A percentile compares a stretch with the other conserved stretches of the same genome.
These are phyloP conservation scores for Meyerozyma carpophila DNA, from an alignment of 1,139 yeast genomes.

Conservation along the genomic window DNA sequence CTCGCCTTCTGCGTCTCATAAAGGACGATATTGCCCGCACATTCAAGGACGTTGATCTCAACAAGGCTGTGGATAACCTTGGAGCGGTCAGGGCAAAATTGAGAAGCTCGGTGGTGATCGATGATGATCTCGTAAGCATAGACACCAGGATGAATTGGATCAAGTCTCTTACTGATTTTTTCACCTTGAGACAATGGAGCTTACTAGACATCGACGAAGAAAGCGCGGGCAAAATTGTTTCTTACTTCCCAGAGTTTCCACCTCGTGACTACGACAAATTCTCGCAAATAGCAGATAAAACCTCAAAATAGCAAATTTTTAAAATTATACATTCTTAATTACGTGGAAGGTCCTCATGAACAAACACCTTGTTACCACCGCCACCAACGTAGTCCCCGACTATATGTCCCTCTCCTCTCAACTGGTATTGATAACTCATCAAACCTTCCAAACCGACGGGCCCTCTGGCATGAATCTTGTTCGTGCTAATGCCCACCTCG, in stretches of 20 bases:
- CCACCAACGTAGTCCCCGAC: conserved; percentile 91
- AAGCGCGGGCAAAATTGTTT: conserved; percentile 24
- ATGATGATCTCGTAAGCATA: conserved; percentile 47
- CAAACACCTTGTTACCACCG: conserved; percentile 79
- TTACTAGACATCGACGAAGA: conserved; percentile 19
- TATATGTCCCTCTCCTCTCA: conserved; percentile 87
- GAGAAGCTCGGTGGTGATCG: conserved; percentile 37
- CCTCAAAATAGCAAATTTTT: too few species aligned
- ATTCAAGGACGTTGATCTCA: conserved; percentile 39
- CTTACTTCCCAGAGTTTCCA: conserved; percentile 37
- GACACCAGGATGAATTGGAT: conserved; percentile 72
- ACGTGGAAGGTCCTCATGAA: conserved; percentile 48
- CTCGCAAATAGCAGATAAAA: conserved; percentile 10
- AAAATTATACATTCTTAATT: not conserved
- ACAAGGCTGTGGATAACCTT: conserved; percentile 59
- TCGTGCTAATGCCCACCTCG: conserved; percentile 96
- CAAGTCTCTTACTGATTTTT: conserved; percentile 57
- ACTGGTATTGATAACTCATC: conserved; percentile 90
- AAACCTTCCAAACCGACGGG: conserved; percentile 98
- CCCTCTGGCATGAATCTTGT: conserved; percentile 95
- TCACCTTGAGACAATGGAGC: conserved; percentile 59
- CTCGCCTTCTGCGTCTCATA: conserved; percentile 64
- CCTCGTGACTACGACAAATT: conserved; percentile 30
- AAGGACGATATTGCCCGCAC: conserved; percentile 53
- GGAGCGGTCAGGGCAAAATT: conserved; percentile 53